Base-by-base conservation (phyloP, 2,329 filamentous ascomycete species). In the Xylaria sp. region DNA sequence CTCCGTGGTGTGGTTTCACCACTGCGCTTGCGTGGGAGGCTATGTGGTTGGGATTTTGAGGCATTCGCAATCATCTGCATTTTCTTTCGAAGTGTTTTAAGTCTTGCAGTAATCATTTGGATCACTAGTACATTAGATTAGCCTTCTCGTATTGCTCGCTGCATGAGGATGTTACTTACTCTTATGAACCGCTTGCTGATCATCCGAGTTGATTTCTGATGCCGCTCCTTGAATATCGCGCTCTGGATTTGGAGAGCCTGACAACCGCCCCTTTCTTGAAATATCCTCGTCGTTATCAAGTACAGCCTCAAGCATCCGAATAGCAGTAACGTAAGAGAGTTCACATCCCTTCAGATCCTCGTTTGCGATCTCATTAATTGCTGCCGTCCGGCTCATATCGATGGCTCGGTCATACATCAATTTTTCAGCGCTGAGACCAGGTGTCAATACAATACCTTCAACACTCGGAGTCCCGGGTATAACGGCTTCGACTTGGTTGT, bases 401-500 rank as follows among this genome's bases (percentile, higher is more conserved):
- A 98, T 84, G 0, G 96, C 96, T 55, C 96, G 92, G 74, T 99
- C 96, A 78, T 98, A 99, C 94, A 99, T 98, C 54, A 99, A 85
- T 81, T 94, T 97, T 82, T 98, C 96, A 0, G 96, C 96, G 24
- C 94, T 98, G 64, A 98, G 90, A 1, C 95, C 96, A 1, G 93
- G 89, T 14, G 93, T 97, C 30, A 99, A 86, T 56, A 92, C 88
- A 30, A 98, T 93, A 61, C 93, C 91, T 69, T 96, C 93, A 1
- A 89, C 86, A 17, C 91, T 90, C 3, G 89, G 87, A n/a, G 86
- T 87, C 14, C 86, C 85, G 1, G 85, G 85, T 2, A 87, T 83
- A 39, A 84, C 83, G 1, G 86, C 87, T 21, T 88, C 87, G 32
- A 85, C 80, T 2, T 86, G 87, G 63, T 93, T 90, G 74, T 97